These are phyloP conservation scores for Neurospora hispaniola DNA, from an alignment of 495 filamentous ascomycete genomes.

Conservation along the genomic window DNA sequence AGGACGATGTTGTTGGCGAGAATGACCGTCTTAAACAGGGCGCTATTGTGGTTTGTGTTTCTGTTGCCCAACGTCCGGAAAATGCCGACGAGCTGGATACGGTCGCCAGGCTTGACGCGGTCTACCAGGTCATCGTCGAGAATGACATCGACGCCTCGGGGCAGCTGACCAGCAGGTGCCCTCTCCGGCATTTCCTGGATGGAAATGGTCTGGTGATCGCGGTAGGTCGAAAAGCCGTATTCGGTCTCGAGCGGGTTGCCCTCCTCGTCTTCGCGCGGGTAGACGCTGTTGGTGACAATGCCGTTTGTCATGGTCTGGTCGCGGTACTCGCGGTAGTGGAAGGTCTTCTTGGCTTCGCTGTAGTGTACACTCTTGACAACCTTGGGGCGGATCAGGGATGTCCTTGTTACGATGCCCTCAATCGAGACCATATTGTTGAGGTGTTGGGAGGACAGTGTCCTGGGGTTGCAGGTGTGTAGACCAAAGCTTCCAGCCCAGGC, in stretches of 20 bases:
- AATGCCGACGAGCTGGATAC: constrained; percentile 90
- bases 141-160: constrained; percentile 94
- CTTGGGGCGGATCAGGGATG: constrained; percentile 90
- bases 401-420: constrained; percentile 95
- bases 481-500: constrained; percentile 93
- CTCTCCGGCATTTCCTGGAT: constrained; percentile 99
- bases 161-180: constrained; percentile 90
- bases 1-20: constrained; percentile 93
- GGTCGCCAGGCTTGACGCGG: constrained; percentile 86
- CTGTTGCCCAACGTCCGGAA: constrained; percentile 90
- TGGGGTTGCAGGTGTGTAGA: constrained; percentile 86
- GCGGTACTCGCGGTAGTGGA: constrained; percentile 73
- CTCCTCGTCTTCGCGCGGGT: constrained; percentile 89
- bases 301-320: constrained; percentile 96
- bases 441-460: constrained; percentile 77
- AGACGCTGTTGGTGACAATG: constrained; percentile 76
- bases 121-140: constrained; percentile 96
- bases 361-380: constrained; percentile 97
- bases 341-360: constrained; percentile 73
- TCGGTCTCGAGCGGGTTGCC: constrained; percentile 76
- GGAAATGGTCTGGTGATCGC: constrained; percentile 95
- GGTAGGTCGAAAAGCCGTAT: constrained; percentile 89
- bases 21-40: constrained; percentile 86
- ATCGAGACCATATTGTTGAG: constrained; percentile 95
- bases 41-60: constrained; percentile 75